phyloP scores from a whole-genome alignment of 2,329 filamentous ascomycete species.

The Aspergillus awamori region DNA sequence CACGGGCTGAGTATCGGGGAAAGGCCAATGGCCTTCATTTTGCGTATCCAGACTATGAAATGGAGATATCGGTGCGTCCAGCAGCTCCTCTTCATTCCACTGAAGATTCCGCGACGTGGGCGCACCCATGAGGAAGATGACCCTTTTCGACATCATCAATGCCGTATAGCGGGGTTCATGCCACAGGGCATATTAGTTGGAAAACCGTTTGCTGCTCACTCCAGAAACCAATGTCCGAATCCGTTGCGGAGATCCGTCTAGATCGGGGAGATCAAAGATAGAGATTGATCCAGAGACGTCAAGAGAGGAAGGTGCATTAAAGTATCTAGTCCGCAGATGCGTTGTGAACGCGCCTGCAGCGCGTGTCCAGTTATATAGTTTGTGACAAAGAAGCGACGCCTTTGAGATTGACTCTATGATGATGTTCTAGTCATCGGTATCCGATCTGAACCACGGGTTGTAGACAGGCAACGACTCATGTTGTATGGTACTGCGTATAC shows the following conservation, averaged over 20 bases:
- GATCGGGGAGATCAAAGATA: neutral
- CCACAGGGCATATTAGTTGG: slow-evolving; percentile 7
- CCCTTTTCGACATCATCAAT: slow-evolving; percentile 32
- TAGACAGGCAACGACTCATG: neutral
- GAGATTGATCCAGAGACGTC: neutral
- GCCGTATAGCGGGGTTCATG: neutral
- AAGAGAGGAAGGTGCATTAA: neutral
- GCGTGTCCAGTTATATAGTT: neutral
- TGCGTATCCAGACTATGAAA: slow-evolving; percentile 26
- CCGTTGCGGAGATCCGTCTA: neutral
- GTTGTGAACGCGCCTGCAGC: neutral
- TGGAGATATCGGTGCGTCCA: slow-evolving; percentile 49
- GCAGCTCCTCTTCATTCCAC: slow-evolving; percentile 58
- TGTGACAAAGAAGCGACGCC: neutral
- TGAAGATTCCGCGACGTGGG: slow-evolving; percentile 57
- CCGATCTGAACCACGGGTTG: slow-evolving; percentile 14
- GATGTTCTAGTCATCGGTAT: slow-evolving; percentile 4
- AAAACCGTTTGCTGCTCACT: neutral
- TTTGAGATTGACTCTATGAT: neutral
- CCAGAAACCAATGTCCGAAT: too few relatives aligned
- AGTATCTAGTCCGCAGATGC: neutral
- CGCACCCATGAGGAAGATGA: slow-evolving; percentile 63
- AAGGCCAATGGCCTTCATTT: slow-evolving; percentile 11
- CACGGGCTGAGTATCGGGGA: slow-evolving; percentile 18
- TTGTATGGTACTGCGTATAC: slow-evolving; percentile 7